Conservation (phyloP, 306 rosid genomes). For the Lathyrus tuberosus region DNA sequence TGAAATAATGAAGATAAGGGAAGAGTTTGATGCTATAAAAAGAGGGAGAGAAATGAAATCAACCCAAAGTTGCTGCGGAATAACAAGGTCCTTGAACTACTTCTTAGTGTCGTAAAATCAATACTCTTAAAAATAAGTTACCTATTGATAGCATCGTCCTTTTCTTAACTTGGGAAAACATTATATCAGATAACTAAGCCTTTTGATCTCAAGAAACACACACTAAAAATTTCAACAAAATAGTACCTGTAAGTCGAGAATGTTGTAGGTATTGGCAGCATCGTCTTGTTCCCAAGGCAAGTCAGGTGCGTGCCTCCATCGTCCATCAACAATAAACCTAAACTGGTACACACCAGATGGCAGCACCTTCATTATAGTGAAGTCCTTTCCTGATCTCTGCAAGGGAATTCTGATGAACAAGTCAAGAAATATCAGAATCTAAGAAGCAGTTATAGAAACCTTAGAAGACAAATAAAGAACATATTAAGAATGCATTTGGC, state of each 20-base stretch:
- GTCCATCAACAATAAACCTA: constrained; percentile 92
- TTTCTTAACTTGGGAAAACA: constrained; percentile 17
- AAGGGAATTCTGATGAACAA: constrained; percentile 65
- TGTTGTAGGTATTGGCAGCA: constrained; percentile 74
- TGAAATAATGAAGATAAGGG: not conserved
- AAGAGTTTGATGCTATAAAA: not conserved
- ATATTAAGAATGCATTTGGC: not conserved
- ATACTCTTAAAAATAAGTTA: constrained; percentile 16
- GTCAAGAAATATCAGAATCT: constrained; percentile 39
- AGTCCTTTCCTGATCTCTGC: constrained; percentile 98
- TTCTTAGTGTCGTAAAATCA: not conserved
- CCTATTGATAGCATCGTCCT: constrained; percentile 7
- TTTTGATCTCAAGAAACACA: not conserved
- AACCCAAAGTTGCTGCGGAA: constrained; percentile 1
- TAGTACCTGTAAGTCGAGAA: constrained; percentile 84
- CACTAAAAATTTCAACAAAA: constrained; percentile 26
- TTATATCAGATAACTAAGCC: not conserved
- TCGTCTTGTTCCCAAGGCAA: constrained; percentile 83
- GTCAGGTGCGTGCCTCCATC: constrained; percentile 81
- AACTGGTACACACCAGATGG: constrained; percentile 99
- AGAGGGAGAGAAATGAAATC: constrained; percentile 25
- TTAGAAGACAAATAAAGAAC: constrained; percentile 31
- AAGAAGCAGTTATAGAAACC: constrained; percentile 31
- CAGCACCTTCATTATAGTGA: constrained; percentile 86
- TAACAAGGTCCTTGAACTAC: constrained; percentile 22